Evolutionary conservation across 2,329 filamentous ascomycete species (phyloP).

Genomic region (Trichoderma atroviride): DNA sequence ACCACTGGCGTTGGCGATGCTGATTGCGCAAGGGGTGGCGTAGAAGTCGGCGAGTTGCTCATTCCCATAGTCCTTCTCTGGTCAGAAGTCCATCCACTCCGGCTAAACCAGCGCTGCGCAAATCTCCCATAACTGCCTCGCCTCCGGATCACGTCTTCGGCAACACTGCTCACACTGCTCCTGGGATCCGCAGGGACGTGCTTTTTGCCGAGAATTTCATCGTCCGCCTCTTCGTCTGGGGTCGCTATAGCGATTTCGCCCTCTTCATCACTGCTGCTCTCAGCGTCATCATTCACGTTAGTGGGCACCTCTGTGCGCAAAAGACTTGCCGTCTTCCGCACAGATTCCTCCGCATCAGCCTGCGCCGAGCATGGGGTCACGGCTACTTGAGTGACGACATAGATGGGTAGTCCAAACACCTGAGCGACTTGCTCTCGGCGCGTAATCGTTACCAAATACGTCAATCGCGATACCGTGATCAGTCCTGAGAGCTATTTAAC

Average conservation of each 20-base stretch:
- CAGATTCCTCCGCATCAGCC: conserved; percentile 71
- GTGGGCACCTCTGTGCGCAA: conserved; percentile 45
- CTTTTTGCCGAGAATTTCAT: conserved; percentile 49
- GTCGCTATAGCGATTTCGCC: conserved; percentile 40
- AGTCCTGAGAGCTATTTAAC: conserved; percentile 60
- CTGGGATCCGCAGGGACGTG: conserved; percentile 43
- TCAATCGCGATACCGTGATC: conserved; percentile 76
- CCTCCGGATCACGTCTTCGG: conserved; percentile 83
- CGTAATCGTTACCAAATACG: conserved; percentile 85
- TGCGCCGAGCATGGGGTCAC: conserved; percentile 85
- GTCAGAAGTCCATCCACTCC: conserved; percentile 76
- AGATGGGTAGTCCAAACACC: conserved; percentile 79
- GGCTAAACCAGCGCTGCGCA: conserved; percentile 88
- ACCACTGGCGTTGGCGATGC: conserved; percentile 29
- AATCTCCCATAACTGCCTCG: conserved; percentile 87
- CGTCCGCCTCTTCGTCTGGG: conserved; percentile 41
- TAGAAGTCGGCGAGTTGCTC: conserved; percentile 46
- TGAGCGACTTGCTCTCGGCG: conserved; percentile 86
- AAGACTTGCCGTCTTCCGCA: conserved; percentile 60
- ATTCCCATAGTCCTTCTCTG: conserved; percentile 71
- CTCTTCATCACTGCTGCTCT: conserved; percentile 55
- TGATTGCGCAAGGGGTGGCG: conserved; percentile 30
- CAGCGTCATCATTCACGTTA: conserved; percentile 46
- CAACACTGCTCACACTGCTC: conserved; percentile 76
- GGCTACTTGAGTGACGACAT: conserved; percentile 84